Base-by-base conservation (phyloP, 345 rosid genomes). In the Moringa oleifera region DNA sequence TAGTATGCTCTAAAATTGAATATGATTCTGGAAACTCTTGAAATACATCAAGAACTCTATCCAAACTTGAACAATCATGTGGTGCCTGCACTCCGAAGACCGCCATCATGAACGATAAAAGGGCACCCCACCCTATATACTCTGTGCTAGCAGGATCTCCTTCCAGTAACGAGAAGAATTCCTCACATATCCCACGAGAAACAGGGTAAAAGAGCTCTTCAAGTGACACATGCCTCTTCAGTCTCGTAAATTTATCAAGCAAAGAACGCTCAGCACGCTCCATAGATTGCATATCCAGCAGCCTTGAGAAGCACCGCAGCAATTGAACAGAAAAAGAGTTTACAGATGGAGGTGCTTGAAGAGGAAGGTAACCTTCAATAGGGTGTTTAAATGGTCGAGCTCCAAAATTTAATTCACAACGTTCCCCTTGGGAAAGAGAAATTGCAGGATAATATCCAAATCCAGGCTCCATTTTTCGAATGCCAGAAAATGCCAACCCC, bases 391-490 rank as follows among this genome's bases (percentile, higher is more conserved):
- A 94, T 23, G 97, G 97, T 23, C 76, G 89, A 22, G 80, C 80
- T 46, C 99, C 99, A 62, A 94, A 94, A 66, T 94, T 90, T 54
- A 94, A 66, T 68, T 83, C 92, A 36, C 95, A 90, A 31, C 92
- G 73, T 73, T 94, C 99, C 66, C 96, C 97, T 73, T 82, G 97
- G 51, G 97, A 90, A 69, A 94, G 82, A 70, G 97, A 94, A 63
- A 86, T 51, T 22, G 99, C 96, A 62, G 99, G 99, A 66, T 90
- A 81, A 80, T 94, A 94, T 41, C 97, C 97, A 62, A 62, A 79
- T 59, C 87, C 85, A 59, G 89, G 92, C 68, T 83, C 82, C 87
- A 90, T 83, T 72, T 90, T 86, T 62, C 92, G 80, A 37, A 90
- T 80, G 33, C 91, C 83, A 47, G 71, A 61, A 71, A 90, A 94